A percentile compares a stretch with the other conserved stretches of the same genome.
Conservation (phyloP, 1,284 basidiomycete species). For the Cryptococcus neoformans region DNA sequence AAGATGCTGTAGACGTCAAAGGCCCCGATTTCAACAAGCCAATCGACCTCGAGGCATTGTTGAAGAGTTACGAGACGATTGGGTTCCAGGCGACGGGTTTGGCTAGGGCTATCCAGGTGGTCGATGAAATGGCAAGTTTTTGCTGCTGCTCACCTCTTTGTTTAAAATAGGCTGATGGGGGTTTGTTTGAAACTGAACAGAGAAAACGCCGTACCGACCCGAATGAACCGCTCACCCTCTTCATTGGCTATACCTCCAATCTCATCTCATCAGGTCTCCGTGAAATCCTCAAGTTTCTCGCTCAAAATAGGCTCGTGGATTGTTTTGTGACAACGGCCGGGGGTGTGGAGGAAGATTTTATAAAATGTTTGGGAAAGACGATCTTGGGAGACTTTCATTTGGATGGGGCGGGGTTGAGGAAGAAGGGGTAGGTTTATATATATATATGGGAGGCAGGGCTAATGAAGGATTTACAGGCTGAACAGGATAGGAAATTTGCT, state of each 20-base stretch:
- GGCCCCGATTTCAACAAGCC: conserved; percentile 83
- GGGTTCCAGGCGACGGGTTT: conserved; percentile 96
- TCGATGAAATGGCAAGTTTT: conserved; percentile 49
- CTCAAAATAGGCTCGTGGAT: conserved; percentile 87
- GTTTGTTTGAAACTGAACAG: conserved; percentile 13
- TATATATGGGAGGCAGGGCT: not conserved
- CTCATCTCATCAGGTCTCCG: conserved; percentile 96
- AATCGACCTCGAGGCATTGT: conserved; percentile 66
- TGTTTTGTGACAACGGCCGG: conserved; percentile 96
- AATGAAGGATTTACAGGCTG: conserved; percentile 52
- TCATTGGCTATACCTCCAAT: conserved; percentile 98
- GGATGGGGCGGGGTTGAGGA: conserved; percentile 82
- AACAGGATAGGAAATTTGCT: conserved; percentile 98
- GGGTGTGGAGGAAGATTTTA: conserved; percentile 98
- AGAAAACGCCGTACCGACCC: conserved; percentile 36
- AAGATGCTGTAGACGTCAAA: conserved; percentile 67
- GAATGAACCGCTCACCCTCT: conserved; percentile 60
- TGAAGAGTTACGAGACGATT: conserved; percentile 79
- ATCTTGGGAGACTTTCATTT: conserved; percentile 93
- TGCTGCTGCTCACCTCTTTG: too few species aligned
- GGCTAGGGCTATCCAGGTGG: conserved; percentile 66
- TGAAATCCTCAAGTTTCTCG: conserved; percentile 89
- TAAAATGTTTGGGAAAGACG: conserved; percentile 96
- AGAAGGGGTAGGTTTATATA: conserved; percentile 57
- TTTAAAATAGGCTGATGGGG: not conserved